Evolutionary conservation across 2,329 filamentous ascomycete genomes (phyloP), one percentile per base, ranked within the genome.

Genomic region (Daldinia sp.): DNA sequence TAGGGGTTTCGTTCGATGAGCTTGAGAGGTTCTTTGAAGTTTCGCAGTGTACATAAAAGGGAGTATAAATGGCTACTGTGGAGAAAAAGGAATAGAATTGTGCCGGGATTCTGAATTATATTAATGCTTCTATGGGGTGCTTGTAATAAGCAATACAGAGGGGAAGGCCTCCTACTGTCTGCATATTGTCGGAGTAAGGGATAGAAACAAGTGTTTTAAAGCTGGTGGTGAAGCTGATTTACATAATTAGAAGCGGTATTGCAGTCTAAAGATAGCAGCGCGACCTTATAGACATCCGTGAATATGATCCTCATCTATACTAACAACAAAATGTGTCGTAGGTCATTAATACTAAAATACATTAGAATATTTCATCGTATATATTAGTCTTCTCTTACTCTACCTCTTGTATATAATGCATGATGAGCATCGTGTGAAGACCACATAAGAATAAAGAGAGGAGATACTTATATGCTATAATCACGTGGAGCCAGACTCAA

Each of bases 1-100:
- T 79, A 12, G 76, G 74, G 1, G 73, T 77, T 7, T 79, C 75
- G 35, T 51, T 78, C 48, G 71, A 68, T 28, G 76, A 78, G 57
- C 55, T 79, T 7, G 75, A 79, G 61, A 68, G 57, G 61, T 54
- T 77, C 57, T 78, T 78, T 50, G 75, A 78, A 15, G 67, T 64
- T 20, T 66, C 73, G 6, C 56, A 65, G 33, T 69, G 67, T 28
- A 65, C 57, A 12, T 67, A 30, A 57, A n/a, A 7, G 10, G 10
- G 1, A 26, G 20, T 18, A 6, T 10, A 26, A 10, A 30, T 59
- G n/a, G 20, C 4, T 55, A 28, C 18, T 13, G 6, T 48, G 26
- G 15, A 33, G 46, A 12, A 7, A 7, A 3, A 7, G 12, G 18
- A 23, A 2, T 13, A 23, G 4, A 10, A 20, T 10, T 28, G 2